phyloP scores from a whole-genome alignment of 768 basidiomycete species.

The Leccinum barrowsii region DNA sequence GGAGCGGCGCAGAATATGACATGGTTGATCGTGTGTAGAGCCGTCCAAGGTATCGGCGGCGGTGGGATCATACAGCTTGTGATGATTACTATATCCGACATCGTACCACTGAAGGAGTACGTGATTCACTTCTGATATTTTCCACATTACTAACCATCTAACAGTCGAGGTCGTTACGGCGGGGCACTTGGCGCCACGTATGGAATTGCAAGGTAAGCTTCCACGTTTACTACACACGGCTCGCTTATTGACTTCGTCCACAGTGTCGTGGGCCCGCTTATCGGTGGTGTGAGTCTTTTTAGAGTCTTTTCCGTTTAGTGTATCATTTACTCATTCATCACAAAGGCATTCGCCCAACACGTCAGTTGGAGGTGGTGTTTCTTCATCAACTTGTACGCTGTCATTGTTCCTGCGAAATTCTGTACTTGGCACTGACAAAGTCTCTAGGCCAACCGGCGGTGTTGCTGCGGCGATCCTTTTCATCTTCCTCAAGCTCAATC shows the following conservation, averaged over 20 bases:
- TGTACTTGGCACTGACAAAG: not conserved
- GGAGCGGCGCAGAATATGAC: constrained; percentile 77
- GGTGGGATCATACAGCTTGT: constrained; percentile 77
- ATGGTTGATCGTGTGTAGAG: constrained; percentile 74
- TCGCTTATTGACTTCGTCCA: not conserved
- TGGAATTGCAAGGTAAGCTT: constrained; percentile 54
- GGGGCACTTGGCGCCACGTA: constrained; percentile 75
- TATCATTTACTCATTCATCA: constrained; percentile 1
- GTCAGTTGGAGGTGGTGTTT: constrained; percentile 86
- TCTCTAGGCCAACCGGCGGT: constrained; percentile 68
- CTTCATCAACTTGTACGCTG: constrained; percentile 67
- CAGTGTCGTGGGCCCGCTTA: constrained; percentile 72
- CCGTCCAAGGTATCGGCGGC: constrained; percentile 81
- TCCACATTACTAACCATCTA: constrained; percentile 15
- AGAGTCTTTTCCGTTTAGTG: not conserved
- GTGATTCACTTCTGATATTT: constrained; percentile 16
- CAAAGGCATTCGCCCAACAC: constrained; percentile 64
- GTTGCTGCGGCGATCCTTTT: constrained; percentile 60
- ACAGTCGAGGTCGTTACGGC: constrained; percentile 73
- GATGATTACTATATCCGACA: constrained; percentile 78
- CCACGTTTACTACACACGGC: not conserved
- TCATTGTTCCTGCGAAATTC: not conserved
- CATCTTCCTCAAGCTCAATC: constrained; percentile 77
- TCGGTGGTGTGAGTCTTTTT: constrained; percentile 65
- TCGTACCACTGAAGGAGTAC: constrained; percentile 75